Evolutionary conservation across 148 eudicot genomes (phyloP), one percentile per base, ranked within the genome.

Genomic region (Polygonum aviculare): DNA sequence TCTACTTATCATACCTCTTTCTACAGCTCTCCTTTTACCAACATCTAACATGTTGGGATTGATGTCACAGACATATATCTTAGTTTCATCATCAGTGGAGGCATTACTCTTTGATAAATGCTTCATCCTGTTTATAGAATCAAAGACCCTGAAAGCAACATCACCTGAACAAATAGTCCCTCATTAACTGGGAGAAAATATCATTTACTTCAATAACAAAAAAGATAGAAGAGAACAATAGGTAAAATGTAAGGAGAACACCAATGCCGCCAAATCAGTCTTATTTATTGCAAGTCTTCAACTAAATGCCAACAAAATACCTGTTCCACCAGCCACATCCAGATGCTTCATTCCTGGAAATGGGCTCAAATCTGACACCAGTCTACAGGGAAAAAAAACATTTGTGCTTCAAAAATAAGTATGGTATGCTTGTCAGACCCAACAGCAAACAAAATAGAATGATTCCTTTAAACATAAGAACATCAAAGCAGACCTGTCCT

Each of bases 261-360:
- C 0, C 45, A 16, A 67, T 15, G 45, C 0, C 45, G 15, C 72
- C 45, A 36, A 36, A 36, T 35, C 16, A 14, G 35, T 67, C 71
- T 12, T 65, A 65, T 35, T 10, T 3, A 65, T 19, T 35, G 15
- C 40, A 33, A 35, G 10, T 67, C 44, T 1, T 9, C 41, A 36
- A 67, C 52, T 45, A n/a, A 75, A 54, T 54, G 14, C 7, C 8
- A 69, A 54, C 59, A 77, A 7, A 57, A 11, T 63, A 92, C 98
- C 98, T 83, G 97, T 94, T 49, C 98, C 98, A 78, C 97, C 97
- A 82, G 97, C 97, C 75, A 94, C 96, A 85, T 94, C 97, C 80
- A 94, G 91, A 84, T 94, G 98, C 86, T 86, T 90, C 97, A 89
- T 94, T 79, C 97, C 98, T 75, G 96, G 98, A 84, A 90, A 94